phyloP scores from a whole-genome alignment of 495 filamentous ascomycete species.

The Venustampulla echinocandica region DNA sequence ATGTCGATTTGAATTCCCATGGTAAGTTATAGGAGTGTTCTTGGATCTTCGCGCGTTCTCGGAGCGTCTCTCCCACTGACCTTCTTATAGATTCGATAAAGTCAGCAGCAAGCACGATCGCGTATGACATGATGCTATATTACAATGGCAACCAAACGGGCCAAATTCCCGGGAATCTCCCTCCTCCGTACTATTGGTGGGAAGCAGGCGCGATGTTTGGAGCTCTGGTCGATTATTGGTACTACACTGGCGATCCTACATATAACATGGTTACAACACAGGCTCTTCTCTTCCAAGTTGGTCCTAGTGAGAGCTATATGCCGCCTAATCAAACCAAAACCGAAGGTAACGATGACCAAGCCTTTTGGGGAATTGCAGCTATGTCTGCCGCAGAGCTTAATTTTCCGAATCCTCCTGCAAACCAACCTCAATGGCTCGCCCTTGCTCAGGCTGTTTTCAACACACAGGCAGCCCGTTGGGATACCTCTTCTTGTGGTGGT shows the following conservation, averaged over 20 bases:
- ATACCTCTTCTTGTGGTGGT: slow-evolving; percentile 54
- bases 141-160: slow-evolving; percentile 67
- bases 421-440: slow-evolving; percentile 62
- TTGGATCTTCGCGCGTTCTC: too few species aligned
- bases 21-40: too few species aligned
- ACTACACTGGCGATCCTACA: slow-evolving; percentile 52
- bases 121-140: slow-evolving; percentile 54
- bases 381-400: slow-evolving; percentile 59
- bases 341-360: slow-evolving; percentile 61
- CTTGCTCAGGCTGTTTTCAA: slow-evolving; percentile 78
- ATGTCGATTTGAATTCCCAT: slow-evolving; percentile 16
- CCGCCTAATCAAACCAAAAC: slow-evolving; percentile 54
- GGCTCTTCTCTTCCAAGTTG: slow-evolving; percentile 52
- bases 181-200: slow-evolving; percentile 68
- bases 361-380: slow-evolving; percentile 57
- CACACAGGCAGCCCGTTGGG: slow-evolving; percentile 58
- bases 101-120: slow-evolving; percentile 49
- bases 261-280: slow-evolving; percentile 49
- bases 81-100: slow-evolving; percentile 46
- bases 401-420: slow-evolving; percentile 47
- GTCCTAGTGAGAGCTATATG: slow-evolving; percentile 49
- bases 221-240: slow-evolving; percentile 62
- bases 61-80: background rate
- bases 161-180: slow-evolving; percentile 49
- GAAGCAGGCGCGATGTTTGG: slow-evolving; percentile 71